phyloP scores from a whole-genome alignment of 2,329 filamentous ascomycete species.

The Onygena corvina region DNA sequence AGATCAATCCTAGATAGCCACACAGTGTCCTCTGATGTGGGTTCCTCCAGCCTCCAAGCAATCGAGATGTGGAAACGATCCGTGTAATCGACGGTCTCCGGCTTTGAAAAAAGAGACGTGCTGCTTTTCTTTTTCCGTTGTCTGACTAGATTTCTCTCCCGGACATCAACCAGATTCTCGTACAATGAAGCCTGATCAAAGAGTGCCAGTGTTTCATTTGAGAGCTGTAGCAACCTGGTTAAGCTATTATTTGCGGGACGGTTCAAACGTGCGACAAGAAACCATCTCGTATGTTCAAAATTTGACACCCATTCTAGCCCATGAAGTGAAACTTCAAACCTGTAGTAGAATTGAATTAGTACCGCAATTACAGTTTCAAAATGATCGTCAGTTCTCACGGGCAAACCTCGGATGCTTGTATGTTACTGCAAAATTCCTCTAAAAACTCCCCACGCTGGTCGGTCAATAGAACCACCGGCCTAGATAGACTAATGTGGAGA shows the following conservation, averaged over 20 bases:
- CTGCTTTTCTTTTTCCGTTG: background rate
- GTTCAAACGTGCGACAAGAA: conserved; percentile 61
- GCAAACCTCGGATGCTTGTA: conserved; percentile 34
- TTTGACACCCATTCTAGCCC: conserved; percentile 55
- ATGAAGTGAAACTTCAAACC: conserved; percentile 37
- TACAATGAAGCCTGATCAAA: conserved; percentile 65
- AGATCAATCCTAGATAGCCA: conserved; percentile 23
- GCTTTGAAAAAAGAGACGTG: background rate
- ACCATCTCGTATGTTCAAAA: conserved; percentile 59
- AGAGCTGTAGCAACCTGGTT: conserved; percentile 50
- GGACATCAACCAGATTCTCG: conserved; percentile 16
- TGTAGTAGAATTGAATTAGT: conserved; percentile 25
- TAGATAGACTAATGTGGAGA: conserved; percentile 81
- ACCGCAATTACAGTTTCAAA: background rate
- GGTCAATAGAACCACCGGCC: conserved; percentile 62
- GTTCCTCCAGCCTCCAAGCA: conserved; percentile 61
- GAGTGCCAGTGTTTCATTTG: conserved; percentile 50
- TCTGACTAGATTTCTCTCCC: conserved; percentile 9
- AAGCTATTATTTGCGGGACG: conserved; percentile 43
- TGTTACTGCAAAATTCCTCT: conserved; percentile 37
- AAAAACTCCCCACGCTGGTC: conserved; percentile 60
- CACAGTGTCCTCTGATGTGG: conserved; percentile 33
- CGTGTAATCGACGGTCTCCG: conserved; percentile 31
- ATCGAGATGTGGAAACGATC: conserved; percentile 76
- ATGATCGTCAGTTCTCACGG: conserved; percentile 30